Evolutionary conservation across 2,329 filamentous ascomycete genomes (phyloP).

Genomic region (Hypoxylon sp.): DNA sequence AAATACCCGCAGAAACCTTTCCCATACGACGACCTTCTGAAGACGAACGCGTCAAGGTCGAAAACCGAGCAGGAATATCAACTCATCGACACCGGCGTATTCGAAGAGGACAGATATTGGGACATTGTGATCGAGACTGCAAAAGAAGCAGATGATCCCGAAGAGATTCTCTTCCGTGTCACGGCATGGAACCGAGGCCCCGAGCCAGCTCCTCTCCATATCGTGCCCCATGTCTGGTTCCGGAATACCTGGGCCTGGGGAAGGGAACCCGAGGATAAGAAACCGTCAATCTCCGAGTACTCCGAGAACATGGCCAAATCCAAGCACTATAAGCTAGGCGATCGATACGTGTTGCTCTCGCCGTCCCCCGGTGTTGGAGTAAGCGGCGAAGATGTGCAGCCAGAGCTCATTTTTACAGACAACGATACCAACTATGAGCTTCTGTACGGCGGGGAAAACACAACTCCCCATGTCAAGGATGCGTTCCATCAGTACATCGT

Average conservation of each 20-base stretch:
- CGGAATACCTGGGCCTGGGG: conserved; percentile 98
- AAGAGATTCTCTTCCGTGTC: conserved; percentile 91
- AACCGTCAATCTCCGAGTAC: conserved; percentile 76
- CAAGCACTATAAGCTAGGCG: conserved; percentile 81
- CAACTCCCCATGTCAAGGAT: conserved; percentile 88
- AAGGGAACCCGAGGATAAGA: conserved; percentile 75
- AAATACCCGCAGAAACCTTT: conserved; percentile 94
- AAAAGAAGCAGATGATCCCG: conserved; percentile 90
- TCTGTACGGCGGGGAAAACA: conserved; percentile 81
- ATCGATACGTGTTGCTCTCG: conserved; percentile 83
- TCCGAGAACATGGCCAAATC: conserved; percentile 75
- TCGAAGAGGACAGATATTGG: conserved; percentile 92
- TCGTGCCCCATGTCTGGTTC: conserved; percentile 95
- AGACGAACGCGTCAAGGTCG: conserved; percentile 80
- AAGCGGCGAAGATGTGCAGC: conserved; percentile 83
- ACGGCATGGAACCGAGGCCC: conserved; percentile 96
- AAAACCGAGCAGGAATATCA: conserved; percentile 89
- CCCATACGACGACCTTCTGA: conserved; percentile 86
- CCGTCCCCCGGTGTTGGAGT: conserved; percentile 86
- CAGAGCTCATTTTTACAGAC: conserved; percentile 88
- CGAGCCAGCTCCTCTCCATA: conserved; percentile 89
- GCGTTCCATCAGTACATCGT: conserved; percentile 92
- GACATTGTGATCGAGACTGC: conserved; percentile 97
- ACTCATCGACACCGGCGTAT: conserved; percentile 85
- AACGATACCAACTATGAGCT: conserved; percentile 89